Evolutionary conservation across 2,329 filamentous ascomycete species (phyloP).

Genomic region (Scedosporium aurantiacum): DNA sequence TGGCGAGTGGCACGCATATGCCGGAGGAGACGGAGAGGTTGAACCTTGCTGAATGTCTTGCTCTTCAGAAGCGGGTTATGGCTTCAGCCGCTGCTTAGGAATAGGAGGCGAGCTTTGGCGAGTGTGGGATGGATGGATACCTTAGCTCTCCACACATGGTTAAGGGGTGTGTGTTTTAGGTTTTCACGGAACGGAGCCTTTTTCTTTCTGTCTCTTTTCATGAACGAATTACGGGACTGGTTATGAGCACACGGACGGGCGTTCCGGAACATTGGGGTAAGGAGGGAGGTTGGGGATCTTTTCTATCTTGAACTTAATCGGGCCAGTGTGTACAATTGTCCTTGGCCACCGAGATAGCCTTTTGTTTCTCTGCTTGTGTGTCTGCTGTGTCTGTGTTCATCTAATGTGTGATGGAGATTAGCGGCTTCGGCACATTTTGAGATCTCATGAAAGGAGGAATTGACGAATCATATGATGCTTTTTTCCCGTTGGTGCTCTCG

Average conservation of each 20-base stretch:
- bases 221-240: neutral
- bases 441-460: neutral
- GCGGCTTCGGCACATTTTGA: neutral
- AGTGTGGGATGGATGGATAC: neutral
- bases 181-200: neutral
- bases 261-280: neutral
- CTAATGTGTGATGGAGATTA: too few relatives aligned
- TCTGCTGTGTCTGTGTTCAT: neutral
- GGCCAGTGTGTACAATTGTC: neutral
- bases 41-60: slow-evolving; percentile 36
- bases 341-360: neutral
- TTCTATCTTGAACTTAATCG: neutral
- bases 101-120: slow-evolving; percentile 12
- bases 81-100: slow-evolving; percentile 10
- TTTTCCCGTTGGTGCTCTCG: neutral
- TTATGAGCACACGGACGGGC: neutral
- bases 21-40: slow-evolving; percentile 40
- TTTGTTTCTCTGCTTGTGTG: neutral
- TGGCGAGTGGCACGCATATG: slow-evolving; percentile 76
- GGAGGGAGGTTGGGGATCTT: neutral
- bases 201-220: neutral
- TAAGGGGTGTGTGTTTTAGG: neutral
- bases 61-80: slow-evolving; percentile 28
- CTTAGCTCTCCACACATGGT: neutral
- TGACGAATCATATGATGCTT: neutral